These are phyloP conservation scores for Earliella scabrosa DNA, from an alignment of 1,284 basidiomycete genomes.

Conservation along the genomic window DNA sequence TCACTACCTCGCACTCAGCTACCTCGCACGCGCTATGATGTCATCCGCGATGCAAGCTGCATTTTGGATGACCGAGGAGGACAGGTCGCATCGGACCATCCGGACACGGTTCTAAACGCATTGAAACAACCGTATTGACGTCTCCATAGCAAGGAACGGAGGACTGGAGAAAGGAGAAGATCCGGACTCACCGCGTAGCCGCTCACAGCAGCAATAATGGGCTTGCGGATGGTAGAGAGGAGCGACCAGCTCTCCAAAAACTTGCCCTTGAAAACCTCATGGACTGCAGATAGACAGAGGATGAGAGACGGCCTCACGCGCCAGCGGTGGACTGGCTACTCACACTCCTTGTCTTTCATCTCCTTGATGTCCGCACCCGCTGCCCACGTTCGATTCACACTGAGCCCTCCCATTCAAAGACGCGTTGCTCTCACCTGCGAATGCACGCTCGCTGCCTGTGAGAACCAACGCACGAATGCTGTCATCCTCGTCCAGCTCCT, in stretches of 20 bases:
- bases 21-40: neutral
- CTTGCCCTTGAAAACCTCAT: slow-evolving; percentile 87
- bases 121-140: no score
- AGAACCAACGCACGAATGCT: slow-evolving; percentile 86
- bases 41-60: neutral
- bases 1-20: no score
- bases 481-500: slow-evolving; percentile 74
- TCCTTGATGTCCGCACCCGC: slow-evolving; percentile 94
- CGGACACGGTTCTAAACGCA: no score
- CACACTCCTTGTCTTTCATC: slow-evolving; percentile 91
- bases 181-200: slow-evolving; percentile 83
- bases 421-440: slow-evolving; percentile 70
- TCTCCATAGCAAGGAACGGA: neutral
- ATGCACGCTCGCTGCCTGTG: slow-evolving; percentile 93
- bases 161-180: neutral
- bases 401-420: neutral
- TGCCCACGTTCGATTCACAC: slow-evolving; percentile 28
- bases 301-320: neutral
- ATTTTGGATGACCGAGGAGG: neutral
- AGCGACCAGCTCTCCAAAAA: slow-evolving; percentile 91
- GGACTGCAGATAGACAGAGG: no score
- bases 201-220: slow-evolving; percentile 94
- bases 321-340: slow-evolving; percentile 28
- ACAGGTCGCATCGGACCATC: neutral
- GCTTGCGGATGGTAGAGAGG: slow-evolving; percentile 83